These are phyloP conservation scores for Elsinoe ampelina DNA, from an alignment of 2,329 filamentous ascomycete species.

Conservation along the genomic window DNA sequence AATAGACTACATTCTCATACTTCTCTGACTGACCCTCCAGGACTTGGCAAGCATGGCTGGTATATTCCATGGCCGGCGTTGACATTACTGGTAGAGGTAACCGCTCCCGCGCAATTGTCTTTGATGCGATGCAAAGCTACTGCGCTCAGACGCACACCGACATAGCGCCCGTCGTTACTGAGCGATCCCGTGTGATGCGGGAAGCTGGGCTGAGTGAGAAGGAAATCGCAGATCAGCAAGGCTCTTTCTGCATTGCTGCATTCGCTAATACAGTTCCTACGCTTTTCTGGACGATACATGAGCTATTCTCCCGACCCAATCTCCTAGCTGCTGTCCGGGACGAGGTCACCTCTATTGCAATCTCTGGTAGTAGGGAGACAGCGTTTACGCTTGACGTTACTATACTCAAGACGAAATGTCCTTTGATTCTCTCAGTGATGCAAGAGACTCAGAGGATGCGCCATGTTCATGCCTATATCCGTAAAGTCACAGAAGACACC, in stretches of 20 bases:
- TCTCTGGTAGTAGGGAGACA: neutral
- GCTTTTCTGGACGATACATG: conserved; percentile 32
- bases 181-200: neutral
- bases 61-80: neutral
- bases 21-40: neutral
- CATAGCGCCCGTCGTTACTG: neutral
- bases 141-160: neutral
- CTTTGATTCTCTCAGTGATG: conserved; percentile 28
- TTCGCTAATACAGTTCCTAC: conserved; percentile 33
- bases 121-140: neutral
- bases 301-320: conserved; percentile 30
- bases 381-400: conserved; percentile 26
- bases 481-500: conserved; percentile 28
- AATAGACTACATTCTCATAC: no score
- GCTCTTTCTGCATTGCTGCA: conserved; percentile 21
- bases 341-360: conserved; percentile 24
- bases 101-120: neutral
- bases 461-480: conserved; percentile 22
- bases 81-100: neutral
- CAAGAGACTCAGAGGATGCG: conserved; percentile 31
- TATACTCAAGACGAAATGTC: conserved; percentile 28
- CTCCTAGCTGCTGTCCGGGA: conserved; percentile 26
- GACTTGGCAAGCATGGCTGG: neutral
- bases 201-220: neutral
- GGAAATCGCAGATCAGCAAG: neutral